Evolutionary conservation across 176 grass and related monocot genomes (phyloP).

Genomic region (Saccharum spontaneum): DNA sequence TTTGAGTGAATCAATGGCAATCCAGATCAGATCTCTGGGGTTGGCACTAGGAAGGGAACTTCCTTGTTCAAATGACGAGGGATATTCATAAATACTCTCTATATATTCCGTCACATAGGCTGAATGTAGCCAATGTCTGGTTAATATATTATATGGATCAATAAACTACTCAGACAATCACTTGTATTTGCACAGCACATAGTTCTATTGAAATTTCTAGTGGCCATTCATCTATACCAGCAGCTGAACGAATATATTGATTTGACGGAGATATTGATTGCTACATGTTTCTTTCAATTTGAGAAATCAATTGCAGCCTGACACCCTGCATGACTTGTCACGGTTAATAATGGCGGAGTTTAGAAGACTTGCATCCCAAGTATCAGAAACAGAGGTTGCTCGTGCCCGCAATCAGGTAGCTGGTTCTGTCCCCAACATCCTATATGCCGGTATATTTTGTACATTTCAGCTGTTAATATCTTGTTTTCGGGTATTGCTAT

Average conservation of each 20-base stretch:
- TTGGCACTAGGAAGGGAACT: not conserved
- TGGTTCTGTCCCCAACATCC: conserved; percentile 24
- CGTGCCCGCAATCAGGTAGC: conserved; percentile 87
- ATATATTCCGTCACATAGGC: not conserved
- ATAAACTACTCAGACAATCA: conserved; percentile 3
- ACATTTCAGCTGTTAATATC: not conserved
- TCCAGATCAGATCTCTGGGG: not conserved
- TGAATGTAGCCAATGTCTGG: not conserved
- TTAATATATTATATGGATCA: conserved; percentile 15
- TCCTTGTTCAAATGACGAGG: not conserved
- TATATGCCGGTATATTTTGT: conserved; percentile 15
- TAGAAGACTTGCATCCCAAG: conserved; percentile 73
- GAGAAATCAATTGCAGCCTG: conserved; percentile 59
- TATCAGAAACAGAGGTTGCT: conserved; percentile 77
- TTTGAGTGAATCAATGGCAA: not conserved
- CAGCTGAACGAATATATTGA: conserved; percentile 5
- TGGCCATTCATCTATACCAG: conserved; percentile 8
- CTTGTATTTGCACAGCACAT: not conserved
- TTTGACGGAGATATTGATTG: conserved; percentile 21
- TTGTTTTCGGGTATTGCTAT: conserved; percentile 13
- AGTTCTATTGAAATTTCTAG: not conserved
- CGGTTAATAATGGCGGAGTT: conserved; percentile 82
- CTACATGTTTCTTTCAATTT: conserved; percentile 30
- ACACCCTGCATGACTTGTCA: conserved; percentile 67
- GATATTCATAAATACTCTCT: not conserved